Evolutionary conservation across 768 basidiomycete genomes (phyloP).

Genomic region (Rhizopogon vesiculosus): DNA sequence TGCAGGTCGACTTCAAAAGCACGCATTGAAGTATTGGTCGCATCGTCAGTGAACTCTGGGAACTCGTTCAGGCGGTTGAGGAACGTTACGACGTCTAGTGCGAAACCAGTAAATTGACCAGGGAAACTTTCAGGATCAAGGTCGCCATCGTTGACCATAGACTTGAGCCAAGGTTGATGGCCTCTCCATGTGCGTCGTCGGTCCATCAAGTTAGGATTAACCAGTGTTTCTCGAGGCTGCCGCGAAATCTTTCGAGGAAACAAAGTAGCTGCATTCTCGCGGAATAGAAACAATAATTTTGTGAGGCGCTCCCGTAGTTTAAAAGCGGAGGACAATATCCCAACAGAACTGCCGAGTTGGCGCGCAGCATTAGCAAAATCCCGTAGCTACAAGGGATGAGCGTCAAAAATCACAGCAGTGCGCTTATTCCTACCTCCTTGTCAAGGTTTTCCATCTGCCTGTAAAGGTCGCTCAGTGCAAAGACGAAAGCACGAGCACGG

Average conservation of each 20-base stretch:
- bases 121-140: constrained; percentile 48
- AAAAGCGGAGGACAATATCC: constrained; percentile 50
- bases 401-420: background rate
- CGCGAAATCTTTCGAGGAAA: constrained; percentile 43
- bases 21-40: constrained; percentile 44
- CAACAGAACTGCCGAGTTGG: constrained; percentile 52
- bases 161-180: constrained; percentile 30
- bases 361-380: constrained; percentile 53
- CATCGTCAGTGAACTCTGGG: constrained; percentile 51
- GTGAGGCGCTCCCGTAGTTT: constrained; percentile 46
- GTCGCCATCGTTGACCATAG: constrained; percentile 33
- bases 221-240: constrained; percentile 33
- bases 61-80: constrained; percentile 52
- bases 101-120: constrained; percentile 39
- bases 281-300: constrained; percentile 47
- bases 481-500: background rate
- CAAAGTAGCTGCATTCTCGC: constrained; percentile 53
- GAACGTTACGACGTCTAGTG: constrained; percentile 47
- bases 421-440: constrained; percentile 33
- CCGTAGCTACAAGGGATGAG: constrained; percentile 34
- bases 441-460: constrained; percentile 46
- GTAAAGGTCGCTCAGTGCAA: constrained; percentile 2
- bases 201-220: constrained; percentile 32
- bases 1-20: constrained; percentile 48
- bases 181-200: constrained; percentile 27